Conservation (phyloP, 2,329 filamentous ascomycete species). For the Alternaria hordeiaustralica region DNA sequence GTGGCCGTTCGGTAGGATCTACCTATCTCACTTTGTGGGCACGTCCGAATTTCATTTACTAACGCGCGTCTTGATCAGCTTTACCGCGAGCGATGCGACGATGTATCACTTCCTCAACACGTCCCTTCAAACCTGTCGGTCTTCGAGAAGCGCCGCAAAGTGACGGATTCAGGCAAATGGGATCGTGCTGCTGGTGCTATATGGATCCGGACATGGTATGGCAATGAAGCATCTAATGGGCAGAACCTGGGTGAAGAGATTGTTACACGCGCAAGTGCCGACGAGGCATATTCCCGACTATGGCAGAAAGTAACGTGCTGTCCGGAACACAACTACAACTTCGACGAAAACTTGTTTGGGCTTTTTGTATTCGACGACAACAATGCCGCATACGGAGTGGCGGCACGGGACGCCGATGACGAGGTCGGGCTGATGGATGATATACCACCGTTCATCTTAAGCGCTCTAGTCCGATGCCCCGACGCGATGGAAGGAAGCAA, state of each 20-base stretch:
- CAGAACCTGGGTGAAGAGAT: not conserved
- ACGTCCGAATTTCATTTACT: not conserved
- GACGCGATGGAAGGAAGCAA: too few relatives aligned
- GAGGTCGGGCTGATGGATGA: too few relatives aligned
- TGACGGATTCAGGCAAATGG: not conserved
- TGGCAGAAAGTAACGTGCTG: not conserved
- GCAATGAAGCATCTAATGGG: not conserved
- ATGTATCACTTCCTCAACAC: not conserved
- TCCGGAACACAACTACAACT: too few relatives aligned
- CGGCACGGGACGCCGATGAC: too few relatives aligned
- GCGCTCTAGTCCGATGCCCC: too few relatives aligned
- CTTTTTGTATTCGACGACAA: not conserved
- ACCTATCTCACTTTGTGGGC: not conserved
- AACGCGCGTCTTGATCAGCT: not conserved
- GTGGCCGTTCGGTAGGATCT: not conserved
- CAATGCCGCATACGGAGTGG: not conserved
- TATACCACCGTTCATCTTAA: too few relatives aligned
- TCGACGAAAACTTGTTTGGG: not conserved
- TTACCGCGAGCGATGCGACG: not conserved
- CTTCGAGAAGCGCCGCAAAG: conserved; percentile 2
- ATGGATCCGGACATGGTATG: conserved; percentile 6
- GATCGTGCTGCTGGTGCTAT: not conserved
- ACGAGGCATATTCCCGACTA: not conserved
- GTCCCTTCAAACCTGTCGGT: not conserved
- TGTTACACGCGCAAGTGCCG: not conserved